Base-by-base conservation (phyloP, 768 basidiomycete species). In the Mycena belliarum region DNA sequence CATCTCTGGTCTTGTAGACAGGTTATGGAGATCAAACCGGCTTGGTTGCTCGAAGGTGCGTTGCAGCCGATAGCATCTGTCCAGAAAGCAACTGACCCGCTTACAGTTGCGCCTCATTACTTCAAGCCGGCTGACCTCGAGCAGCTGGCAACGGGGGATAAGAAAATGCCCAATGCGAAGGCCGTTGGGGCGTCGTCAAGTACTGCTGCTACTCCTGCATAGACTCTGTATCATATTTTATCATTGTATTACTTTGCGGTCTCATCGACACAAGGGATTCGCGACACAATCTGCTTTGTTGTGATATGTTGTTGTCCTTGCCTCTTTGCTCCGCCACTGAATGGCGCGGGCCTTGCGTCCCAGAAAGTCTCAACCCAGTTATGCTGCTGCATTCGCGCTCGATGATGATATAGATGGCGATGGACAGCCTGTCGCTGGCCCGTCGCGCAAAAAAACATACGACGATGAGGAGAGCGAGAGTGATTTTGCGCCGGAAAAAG, bases 151-250 rank as follows among this genome's bases (percentile, higher is more conserved):
- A 82, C 82, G 16, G 89, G 91, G 18, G 91, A 93, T 58, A 93
- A 89, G 75, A 97, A 95, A 75, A 93, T 96, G 93, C 94, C 94
- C n/a, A 95, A n/a, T n/a, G n/a, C n/a, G n/a, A n/a, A 95, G 66
- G 79, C 77, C n/a, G 73, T 75, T 41, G 79, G 76, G 16, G 73
- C 76, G n/a, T 76, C 79, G 18, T n/a, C n/a, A n/a, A 54, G 65
- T 24, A 35, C 54, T 16, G 41, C 55, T 18, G 18, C 37, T 38
- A 10, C 37, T 18, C 4, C 37, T 38, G 4, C 40, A 41, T 41
- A 41, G 15, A 10, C 38, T 12, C 29, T 41, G 21, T 9, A 3
- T 4, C 29, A 11, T 9, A 3, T 4, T 12, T 32, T 6, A 12
- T 32, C 29, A 32, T 32, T 12, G 14, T 8, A 35, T 35, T 35